Conservation (phyloP, 2,329 filamentous ascomycete species). For the Colletotrichum sp. region DNA sequence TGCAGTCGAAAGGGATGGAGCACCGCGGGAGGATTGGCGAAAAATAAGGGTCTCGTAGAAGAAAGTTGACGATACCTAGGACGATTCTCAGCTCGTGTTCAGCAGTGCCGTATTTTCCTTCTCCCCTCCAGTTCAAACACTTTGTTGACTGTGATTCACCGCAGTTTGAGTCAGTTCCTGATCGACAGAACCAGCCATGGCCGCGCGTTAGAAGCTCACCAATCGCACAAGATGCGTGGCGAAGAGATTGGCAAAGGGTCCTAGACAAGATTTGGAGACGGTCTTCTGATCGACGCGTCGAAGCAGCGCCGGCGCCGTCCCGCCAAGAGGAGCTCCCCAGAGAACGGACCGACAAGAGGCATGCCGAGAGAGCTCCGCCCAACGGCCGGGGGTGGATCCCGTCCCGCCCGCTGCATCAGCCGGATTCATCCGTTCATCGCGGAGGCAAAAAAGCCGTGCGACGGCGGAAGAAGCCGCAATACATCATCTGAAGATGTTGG, state of each 20-base stretch:
- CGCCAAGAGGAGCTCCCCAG: neutral
- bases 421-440: neutral
- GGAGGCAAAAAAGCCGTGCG: neutral
- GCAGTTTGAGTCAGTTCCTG: neutral
- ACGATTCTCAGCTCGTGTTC: neutral
- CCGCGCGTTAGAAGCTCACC: neutral
- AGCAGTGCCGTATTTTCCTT: neutral
- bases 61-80: neutral
- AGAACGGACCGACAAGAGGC: neutral
- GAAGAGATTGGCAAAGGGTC: neutral
- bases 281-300: neutral
- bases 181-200: neutral
- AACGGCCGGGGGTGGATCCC: neutral
- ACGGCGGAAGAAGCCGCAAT: neutral
- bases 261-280: neutral
- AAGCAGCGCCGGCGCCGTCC: neutral
- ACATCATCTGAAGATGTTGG: conserved; percentile 3
- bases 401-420: neutral
- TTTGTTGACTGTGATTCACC: neutral
- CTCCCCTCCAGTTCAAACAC: neutral
- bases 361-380: neutral
- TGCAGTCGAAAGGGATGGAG: conserved; percentile 9
- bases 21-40: neutral
- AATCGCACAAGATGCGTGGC: conserved; percentile 2
- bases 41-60: neutral